Base-by-base conservation (phyloP, 2,329 filamentous ascomycete species). In the Botrytis byssoidea region DNA sequence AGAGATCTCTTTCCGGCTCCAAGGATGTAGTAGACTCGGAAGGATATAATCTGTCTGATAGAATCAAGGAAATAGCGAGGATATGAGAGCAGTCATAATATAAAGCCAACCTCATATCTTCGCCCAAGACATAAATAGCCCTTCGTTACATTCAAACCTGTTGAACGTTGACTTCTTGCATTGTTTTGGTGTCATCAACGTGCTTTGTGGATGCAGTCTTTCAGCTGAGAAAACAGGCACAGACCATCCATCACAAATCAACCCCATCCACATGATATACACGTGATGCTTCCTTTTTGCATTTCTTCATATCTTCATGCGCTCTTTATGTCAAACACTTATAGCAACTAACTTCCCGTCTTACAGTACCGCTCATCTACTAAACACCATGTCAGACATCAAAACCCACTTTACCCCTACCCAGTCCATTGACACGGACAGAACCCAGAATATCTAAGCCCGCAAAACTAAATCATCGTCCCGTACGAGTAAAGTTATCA, bases 1-100 rank as follows among this genome's bases (percentile, higher is more conserved):
- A 72, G 63, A n/a, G 4, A 67, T 16, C 16, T 72, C 20, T 72
- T 72, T n/a, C 61, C 61, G 22, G 16, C 37, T 12, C 61, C 70
- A n/a, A 22, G 40, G 46, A 57, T 20, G 22, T 22, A 32, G 25
- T 25, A 16, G 35, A 59, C 10, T 12, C 4, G 48, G 48, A 59
- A 42, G 25, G 12, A 40, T 12, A n/a, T 22, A 32, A 35, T 40
- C 3, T 32, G 18, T 46, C 10, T 14, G 1, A n/a, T 20, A 8
- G 6, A 20, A 18, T 29, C 14, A 20, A 4, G 37, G 1, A 10
- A 29, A 16, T 10, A 16, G 16, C 14, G n/a, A 42, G 25, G n/a
- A n/a, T 16, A 20, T 3, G 3, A n/a, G 6, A 63, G 14, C 10
- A 1, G 25, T 12, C 35, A n/a, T 12, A 4, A 64, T 22, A 12